Base-by-base conservation (phyloP, 2,329 filamentous ascomycete genomes). In the Ceratocystiopsis sp. region DNA sequence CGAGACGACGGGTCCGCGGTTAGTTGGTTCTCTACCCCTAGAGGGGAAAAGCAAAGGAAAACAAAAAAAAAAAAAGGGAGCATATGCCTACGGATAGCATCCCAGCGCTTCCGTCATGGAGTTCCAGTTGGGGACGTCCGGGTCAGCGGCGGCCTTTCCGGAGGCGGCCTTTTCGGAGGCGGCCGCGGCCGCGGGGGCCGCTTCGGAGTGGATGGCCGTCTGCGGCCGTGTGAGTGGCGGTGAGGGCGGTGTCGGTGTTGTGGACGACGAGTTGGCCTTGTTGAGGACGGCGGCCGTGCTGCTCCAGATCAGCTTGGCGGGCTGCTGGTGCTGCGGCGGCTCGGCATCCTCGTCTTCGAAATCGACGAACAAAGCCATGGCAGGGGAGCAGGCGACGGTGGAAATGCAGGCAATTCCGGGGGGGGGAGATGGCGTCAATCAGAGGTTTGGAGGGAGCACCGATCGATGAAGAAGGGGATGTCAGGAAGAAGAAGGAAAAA, bases 11-110 rank as follows among this genome's bases (percentile, higher is more conserved):
- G 13, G 7, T 33, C 25, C 38, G 42, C 19, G 43, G 45, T 49
- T 45, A 49, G 47, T 47, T 38, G 39, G 41, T 49, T 29, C 25
- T 11, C 25, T 29, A 29, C 25, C 50, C 45, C 45, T 44, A 39
- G 15, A 50, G 51, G 46, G 47, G 17, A 16, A 39, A 16, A 39
- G 38, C 21, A 38, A 35, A 40, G 46, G 37, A 35, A 40, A 46
- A 45, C 25, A 50, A 50, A 38, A 35, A 40, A 46, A 38, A 35
- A 40, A 46, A 45, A 29, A 50, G 50, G 51, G 53, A 53, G 52
- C 53, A 54, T 54, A 56, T 57, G 66, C 68, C 67, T 73, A 80
- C 75, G 75, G 75, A 67, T 80, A 80, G 64, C 74, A 78, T 59
- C 71, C 72, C 59, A 80, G 61, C 57, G 73, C 72, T 56, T 70